Evolutionary conservation across 164 flowering plant genomes (phyloP).

Genomic region (Paratinospora sagittata): DNA sequence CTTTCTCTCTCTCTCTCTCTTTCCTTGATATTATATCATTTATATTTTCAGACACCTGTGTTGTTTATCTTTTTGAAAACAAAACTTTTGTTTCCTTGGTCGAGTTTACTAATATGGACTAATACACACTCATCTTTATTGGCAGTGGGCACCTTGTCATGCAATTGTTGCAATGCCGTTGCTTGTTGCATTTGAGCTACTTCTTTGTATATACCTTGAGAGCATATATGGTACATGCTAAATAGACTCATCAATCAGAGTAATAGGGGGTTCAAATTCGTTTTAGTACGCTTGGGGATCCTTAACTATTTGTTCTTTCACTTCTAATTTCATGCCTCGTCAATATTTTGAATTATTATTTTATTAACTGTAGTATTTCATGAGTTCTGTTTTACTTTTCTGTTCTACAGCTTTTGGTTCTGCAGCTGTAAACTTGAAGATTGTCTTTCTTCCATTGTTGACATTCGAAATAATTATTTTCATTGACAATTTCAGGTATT

Average conservation of each 20-base stretch:
- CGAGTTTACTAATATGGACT: too few relatives aligned
- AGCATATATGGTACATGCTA: slow-evolving; percentile 55
- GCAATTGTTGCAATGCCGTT: slow-evolving; percentile 77
- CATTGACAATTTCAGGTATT: slow-evolving; percentile 85
- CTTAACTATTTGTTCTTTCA: neutral
- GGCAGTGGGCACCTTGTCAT: slow-evolving; percentile 98
- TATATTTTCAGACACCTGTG: slow-evolving; percentile 1
- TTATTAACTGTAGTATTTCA: neutral
- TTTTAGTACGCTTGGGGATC: neutral
- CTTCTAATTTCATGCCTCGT: neutral
- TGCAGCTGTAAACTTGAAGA: slow-evolving; percentile 72
- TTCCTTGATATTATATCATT: neutral
- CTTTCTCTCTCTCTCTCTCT: neutral
- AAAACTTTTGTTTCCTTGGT: too few relatives aligned
- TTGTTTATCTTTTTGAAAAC: too few relatives aligned
- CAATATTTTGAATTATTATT: neutral
- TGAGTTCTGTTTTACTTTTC: neutral
- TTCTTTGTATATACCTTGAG: slow-evolving; percentile 85
- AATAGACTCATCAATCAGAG: neutral
- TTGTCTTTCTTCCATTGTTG: slow-evolving; percentile 81
- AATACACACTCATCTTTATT: slow-evolving; percentile 16
- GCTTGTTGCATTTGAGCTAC: slow-evolving; percentile 84
- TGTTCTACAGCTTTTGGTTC: slow-evolving; percentile 27
- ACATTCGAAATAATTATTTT: slow-evolving; percentile 66
- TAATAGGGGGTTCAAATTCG: neutral